These are phyloP conservation scores for Chaetomium cochliodes DNA, from an alignment of 495 filamentous ascomycete genomes.

Conservation along the genomic window DNA sequence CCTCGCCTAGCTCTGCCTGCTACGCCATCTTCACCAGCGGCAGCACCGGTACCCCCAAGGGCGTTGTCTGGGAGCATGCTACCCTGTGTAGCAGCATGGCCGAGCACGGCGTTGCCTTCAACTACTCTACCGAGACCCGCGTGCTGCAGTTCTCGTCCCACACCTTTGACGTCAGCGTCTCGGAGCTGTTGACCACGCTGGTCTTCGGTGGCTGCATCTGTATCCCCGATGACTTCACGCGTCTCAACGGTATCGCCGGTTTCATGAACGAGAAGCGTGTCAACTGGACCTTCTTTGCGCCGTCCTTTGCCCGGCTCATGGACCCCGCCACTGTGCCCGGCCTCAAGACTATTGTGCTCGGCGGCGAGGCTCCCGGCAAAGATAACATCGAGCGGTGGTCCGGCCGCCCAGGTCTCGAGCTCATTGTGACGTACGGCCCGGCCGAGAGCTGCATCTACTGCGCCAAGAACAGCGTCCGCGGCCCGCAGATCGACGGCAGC, in stretches of 20 bases:
- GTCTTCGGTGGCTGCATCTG: conserved; percentile 42
- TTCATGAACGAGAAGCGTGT: conserved; percentile 31
- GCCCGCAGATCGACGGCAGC: conserved; percentile 17
- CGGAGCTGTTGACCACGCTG: conserved; percentile 56
- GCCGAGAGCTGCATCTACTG: conserved; percentile 43
- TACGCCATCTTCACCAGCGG: conserved; percentile 63
- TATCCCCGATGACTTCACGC: conserved; percentile 32
- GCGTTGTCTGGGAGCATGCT: conserved; percentile 44
- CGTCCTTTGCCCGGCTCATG: conserved; percentile 25
- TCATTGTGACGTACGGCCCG: conserved; percentile 55
- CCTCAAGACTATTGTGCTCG: conserved; percentile 28
- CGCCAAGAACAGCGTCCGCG: not conserved
- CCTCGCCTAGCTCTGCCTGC: conserved; percentile 8
- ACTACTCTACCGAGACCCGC: conserved; percentile 30
- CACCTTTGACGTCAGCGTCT: conserved; percentile 56
- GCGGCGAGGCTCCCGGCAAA: conserved; percentile 29
- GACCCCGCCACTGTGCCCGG: conserved; percentile 21
- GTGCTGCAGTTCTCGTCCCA: conserved; percentile 60
- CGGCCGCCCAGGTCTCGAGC: conserved; percentile 35
- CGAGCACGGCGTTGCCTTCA: not conserved
- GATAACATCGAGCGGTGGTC: conserved; percentile 25
- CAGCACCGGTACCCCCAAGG: conserved; percentile 54
- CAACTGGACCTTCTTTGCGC: conserved; percentile 28
- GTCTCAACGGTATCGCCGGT: conserved; percentile 28
- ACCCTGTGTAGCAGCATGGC: conserved; percentile 30